Evolutionary conservation across 1,284 basidiomycete genomes (phyloP).

Genomic region (Cystobasidiaceae sp.): DNA sequence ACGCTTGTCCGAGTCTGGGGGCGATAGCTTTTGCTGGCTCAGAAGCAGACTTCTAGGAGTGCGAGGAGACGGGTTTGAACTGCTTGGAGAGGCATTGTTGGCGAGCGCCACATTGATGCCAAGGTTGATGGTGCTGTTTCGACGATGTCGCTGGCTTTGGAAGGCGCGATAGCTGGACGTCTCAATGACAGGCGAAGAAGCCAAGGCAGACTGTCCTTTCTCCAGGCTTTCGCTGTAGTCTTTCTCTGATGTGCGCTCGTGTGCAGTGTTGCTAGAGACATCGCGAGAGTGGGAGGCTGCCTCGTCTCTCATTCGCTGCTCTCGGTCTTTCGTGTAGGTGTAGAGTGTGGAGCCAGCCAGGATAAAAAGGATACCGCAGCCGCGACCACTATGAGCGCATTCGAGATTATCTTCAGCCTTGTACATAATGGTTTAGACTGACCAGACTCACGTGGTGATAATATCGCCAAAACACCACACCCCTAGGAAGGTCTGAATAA

Average conservation of each 20-base stretch:
- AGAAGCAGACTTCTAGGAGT: not conserved
- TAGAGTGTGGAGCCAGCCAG: conserved; percentile 73
- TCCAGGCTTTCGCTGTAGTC: not conserved
- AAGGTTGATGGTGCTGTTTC: not conserved
- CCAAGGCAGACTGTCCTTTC: not conserved
- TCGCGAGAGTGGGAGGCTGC: conserved; percentile 12
- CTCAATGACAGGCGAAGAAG: conserved; percentile 16
- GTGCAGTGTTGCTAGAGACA: too few relatives aligned
- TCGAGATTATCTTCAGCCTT: not conserved
- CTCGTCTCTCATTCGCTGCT: conserved; percentile 29
- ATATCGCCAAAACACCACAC: conserved; percentile 68
- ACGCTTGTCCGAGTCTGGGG: too few relatives aligned
- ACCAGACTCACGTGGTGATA: conserved; percentile 60
- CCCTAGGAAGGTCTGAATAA: conserved; percentile 68
- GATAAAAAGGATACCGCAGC: conserved; percentile 69
- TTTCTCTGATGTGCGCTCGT: too few relatives aligned
- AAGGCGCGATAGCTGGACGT: not conserved
- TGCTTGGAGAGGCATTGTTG: not conserved
- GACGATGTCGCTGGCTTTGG: conserved; percentile 5
- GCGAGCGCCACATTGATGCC: conserved; percentile 5
- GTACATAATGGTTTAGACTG: not conserved
- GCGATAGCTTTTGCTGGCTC: not conserved
- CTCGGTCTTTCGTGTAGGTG: conserved; percentile 41
- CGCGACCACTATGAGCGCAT: conserved; percentile 60
- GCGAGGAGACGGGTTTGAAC: not conserved